Percentiles rank a stretch among this genome's conserved stretches.
Conservation (phyloP, 2,329 filamentous ascomycete genomes). For the Ceratocystis papillata region DNA sequence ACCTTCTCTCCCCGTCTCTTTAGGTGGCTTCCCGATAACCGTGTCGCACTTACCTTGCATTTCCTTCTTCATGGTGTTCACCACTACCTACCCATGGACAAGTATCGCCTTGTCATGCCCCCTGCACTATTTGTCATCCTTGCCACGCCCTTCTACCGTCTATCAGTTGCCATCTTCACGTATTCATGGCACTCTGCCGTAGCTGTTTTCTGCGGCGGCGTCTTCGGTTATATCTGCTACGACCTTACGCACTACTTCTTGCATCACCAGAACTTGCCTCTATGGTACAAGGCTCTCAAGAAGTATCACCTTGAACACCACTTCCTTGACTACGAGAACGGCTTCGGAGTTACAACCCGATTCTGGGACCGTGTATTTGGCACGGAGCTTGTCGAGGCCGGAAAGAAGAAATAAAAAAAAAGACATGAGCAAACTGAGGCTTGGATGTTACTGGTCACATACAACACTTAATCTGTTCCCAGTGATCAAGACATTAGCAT, state of each 20-base stretch:
- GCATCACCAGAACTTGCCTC: slow-evolving; percentile 82
- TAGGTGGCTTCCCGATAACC: slow-evolving; percentile 82
- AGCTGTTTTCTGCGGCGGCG: slow-evolving; percentile 73
- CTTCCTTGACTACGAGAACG: slow-evolving; percentile 95
- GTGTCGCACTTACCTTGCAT: slow-evolving; percentile 72
- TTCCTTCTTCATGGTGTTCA: slow-evolving; percentile 95
- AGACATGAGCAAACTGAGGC: not conserved
- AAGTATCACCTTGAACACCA: slow-evolving; percentile 96
- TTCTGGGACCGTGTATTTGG: slow-evolving; percentile 95
- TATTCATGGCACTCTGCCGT: slow-evolving; percentile 76
- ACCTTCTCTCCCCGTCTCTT: not conserved
- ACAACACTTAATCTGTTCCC: no score
- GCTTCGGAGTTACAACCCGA: slow-evolving; percentile 88
- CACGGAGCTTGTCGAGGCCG: slow-evolving; percentile 53
- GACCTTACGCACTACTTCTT: slow-evolving; percentile 98
- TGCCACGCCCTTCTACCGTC: slow-evolving; percentile 81
- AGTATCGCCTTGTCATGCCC: slow-evolving; percentile 92
- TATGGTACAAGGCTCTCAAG: slow-evolving; percentile 85
- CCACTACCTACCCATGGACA: slow-evolving; percentile 99
- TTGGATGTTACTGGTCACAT: not conserved
- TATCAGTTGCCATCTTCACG: slow-evolving; percentile 71
- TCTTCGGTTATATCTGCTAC: slow-evolving; percentile 94
- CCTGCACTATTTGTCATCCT: slow-evolving; percentile 75
- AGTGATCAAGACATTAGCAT: no score
- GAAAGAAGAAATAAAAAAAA: slow-evolving; percentile 16